phyloP scores from a whole-genome alignment of 768 basidiomycete genomes.

The Boletus patriciae region DNA sequence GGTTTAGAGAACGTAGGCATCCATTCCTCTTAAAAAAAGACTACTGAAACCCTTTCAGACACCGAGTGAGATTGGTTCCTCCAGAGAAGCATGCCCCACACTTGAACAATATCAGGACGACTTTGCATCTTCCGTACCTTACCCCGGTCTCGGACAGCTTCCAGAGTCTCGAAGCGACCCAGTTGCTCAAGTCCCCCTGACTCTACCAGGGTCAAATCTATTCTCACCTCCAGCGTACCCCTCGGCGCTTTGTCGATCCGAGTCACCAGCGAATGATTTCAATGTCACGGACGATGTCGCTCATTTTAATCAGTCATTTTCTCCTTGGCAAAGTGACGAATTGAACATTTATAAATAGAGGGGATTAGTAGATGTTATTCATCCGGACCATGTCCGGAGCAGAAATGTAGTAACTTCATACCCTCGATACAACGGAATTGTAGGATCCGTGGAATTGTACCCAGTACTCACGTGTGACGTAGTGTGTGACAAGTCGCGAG shows the following conservation, averaged over 20 bases:
- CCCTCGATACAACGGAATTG: no score
- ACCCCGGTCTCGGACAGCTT: slow-evolving; percentile 3
- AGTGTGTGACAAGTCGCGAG: background rate
- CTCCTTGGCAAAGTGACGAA: background rate
- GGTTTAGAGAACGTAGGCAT: slow-evolving; percentile 33
- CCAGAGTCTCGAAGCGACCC: background rate
- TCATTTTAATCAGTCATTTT: slow-evolving; percentile 1
- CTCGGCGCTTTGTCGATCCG: background rate
- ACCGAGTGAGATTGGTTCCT: slow-evolving; percentile 25
- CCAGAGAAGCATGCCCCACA: background rate
- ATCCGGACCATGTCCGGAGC: background rate
- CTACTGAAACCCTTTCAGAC: slow-evolving; percentile 24
- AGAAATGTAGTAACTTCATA: background rate
- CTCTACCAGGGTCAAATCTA: background rate
- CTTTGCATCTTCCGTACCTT: background rate
- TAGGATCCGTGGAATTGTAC: no score
- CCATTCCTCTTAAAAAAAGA: background rate
- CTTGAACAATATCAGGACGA: background rate
- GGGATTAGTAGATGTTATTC: background rate
- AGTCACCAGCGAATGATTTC: background rate
- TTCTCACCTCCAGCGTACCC: background rate
- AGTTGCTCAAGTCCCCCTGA: background rate
- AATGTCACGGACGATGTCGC: background rate
- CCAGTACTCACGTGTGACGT: background rate
- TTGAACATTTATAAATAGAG: background rate